Base-by-base conservation (phyloP, 306 rosid species). In the Rubus idaeus region DNA sequence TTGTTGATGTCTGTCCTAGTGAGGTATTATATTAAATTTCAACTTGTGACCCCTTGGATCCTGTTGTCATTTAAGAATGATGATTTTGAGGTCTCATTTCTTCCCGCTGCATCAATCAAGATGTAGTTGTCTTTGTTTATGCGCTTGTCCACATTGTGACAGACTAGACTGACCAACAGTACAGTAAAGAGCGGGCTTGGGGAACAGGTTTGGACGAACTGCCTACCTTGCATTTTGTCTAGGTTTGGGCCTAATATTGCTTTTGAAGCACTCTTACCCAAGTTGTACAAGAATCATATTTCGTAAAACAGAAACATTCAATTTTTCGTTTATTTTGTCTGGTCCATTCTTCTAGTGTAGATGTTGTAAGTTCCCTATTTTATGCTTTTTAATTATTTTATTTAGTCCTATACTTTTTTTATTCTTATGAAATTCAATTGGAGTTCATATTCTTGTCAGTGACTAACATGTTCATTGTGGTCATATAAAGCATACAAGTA, bases 1-100 rank as follows among this genome's bases (percentile, higher is more conserved):
- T 40, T 65, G 45, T 8, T 50, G 20, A 16, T 70, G 58, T 35
- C 10, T 47, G 41, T 13, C 57, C 4, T 8, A 7, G 26, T 50
- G 74, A 55, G 58, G 21, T 50, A 71, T 26, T 52, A 6, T 35
- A 37, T 70, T 57, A 12, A 51, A 52, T 20, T 63, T 72, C 65
- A 72, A 40, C 45, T 10, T 50, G 65, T 37, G 49, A 14, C 49
- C 47, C 23, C 60, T 41, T 72, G 40, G 65, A 40, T 53, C 42
- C 12, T 35, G 50, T 40, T 41, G 66, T 7, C 14, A 46, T 13
- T 56, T 55, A 45, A 4, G 20, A 73, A 73, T 42, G 55, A 41
- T 57, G 62, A 58, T 21, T 70, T 70, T 13, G 55, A 63, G 53
- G 55, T 49, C 68, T 42, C 66, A 56, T 20, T 21, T 73, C 11